These are phyloP conservation scores for Nymphaea thermarum DNA, from an alignment of 164 flowering plant species.

Conservation along the genomic window DNA sequence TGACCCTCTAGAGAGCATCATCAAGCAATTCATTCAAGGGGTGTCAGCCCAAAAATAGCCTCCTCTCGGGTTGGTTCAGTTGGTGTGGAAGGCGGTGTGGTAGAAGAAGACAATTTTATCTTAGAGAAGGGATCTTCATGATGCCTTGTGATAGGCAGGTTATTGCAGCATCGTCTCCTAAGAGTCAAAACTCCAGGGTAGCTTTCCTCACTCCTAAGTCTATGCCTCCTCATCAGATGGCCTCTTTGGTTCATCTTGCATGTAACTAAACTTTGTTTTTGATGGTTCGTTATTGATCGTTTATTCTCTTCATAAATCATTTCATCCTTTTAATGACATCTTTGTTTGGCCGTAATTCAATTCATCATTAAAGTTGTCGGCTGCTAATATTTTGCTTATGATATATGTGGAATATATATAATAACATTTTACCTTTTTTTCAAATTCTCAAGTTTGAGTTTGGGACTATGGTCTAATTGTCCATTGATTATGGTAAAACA, in stretches of 20 bases:
- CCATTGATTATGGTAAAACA: too few relatives aligned
- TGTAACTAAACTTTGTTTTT: conserved; percentile 23
- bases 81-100: conserved; percentile 84
- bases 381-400: background rate
- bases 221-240: conserved; percentile 57
- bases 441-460: too few relatives aligned
- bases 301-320: background rate
- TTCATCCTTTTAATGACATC: background rate
- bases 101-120: conserved; percentile 55
- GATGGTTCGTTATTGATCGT: background rate
- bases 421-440: too few relatives aligned
- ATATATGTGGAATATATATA: too few relatives aligned
- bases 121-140: conserved; percentile 76
- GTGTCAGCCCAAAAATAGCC: conserved; percentile 58
- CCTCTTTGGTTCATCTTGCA: conserved; percentile 98
- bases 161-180: conserved; percentile 79
- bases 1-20: conserved; percentile 63
- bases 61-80: conserved; percentile 46
- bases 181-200: conserved; percentile 71
- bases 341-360: background rate
- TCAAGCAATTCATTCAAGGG: conserved; percentile 69
- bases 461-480: too few relatives aligned
- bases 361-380: background rate
- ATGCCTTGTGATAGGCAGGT: conserved; percentile 77
- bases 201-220: conserved; percentile 73